Evolutionary conservation across 2,329 filamentous ascomycete species (phyloP).

Genomic region (Cladosporium sp.): DNA sequence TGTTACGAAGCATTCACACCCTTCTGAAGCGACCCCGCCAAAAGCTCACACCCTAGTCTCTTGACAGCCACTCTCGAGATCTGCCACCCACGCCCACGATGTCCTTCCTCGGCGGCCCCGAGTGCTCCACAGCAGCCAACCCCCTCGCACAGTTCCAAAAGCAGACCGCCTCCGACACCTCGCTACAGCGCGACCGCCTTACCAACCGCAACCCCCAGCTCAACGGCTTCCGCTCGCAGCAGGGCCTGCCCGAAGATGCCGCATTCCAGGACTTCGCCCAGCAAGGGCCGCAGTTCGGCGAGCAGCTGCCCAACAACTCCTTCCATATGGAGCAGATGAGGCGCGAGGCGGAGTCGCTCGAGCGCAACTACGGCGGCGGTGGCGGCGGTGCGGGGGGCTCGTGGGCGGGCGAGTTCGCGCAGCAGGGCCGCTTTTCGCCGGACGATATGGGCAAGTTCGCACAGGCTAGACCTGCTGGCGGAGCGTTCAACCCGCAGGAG

Average conservation of each 20-base stretch:
- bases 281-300: constrained; percentile 58
- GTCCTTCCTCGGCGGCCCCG: constrained; percentile 93
- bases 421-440: constrained; percentile 20
- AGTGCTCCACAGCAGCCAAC: constrained; percentile 94
- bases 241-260: constrained; percentile 23
- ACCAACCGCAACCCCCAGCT: constrained; percentile 23
- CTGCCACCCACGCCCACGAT: constrained; percentile 45
- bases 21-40: background rate
- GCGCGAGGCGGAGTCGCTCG: constrained; percentile 51
- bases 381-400: constrained; percentile 16
- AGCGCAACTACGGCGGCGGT: constrained; percentile 20
- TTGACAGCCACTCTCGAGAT: no score
- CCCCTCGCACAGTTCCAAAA: constrained; percentile 97
- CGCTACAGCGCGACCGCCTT: constrained; percentile 82
- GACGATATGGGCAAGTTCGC: constrained; percentile 19
- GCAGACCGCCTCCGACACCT: constrained; percentile 93
- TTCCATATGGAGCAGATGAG: constrained; percentile 64
- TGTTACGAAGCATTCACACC: no score
- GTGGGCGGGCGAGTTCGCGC: constrained; percentile 30
- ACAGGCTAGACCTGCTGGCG: constrained; percentile 14
- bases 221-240: constrained; percentile 27
- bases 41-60: background rate
- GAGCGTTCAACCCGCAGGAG: constrained; percentile 69
- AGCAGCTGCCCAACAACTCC: constrained; percentile 46
- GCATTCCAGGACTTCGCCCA: constrained; percentile 66